A percentile compares a stretch with the other conserved stretches of the same genome.
phyloP scores from a whole-genome alignment of 805 yeast genomes.

The Hermanozyma aechmeae region DNA sequence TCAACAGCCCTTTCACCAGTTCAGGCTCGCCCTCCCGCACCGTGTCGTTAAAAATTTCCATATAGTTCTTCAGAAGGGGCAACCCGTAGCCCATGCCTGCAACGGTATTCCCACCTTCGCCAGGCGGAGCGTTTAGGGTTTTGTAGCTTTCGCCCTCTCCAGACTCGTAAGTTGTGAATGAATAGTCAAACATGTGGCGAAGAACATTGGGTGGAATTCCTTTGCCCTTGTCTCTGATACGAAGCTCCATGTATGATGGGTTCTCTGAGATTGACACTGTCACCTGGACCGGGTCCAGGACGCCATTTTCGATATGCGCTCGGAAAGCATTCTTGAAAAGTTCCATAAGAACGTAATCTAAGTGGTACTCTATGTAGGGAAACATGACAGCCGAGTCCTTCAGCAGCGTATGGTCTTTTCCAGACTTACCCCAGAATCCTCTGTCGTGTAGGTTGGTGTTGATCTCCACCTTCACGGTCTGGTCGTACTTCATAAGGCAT shows the following conservation, averaged over 20 bases:
- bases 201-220: slow-evolving; percentile 70
- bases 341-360: slow-evolving; percentile 84
- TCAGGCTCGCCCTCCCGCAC: slow-evolving; percentile 7
- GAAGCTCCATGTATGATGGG: slow-evolving; percentile 47
- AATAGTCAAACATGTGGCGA: slow-evolving; percentile 69
- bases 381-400: slow-evolving; percentile 39
- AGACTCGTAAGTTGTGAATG: slow-evolving; percentile 69
- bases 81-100: slow-evolving; percentile 97
- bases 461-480: slow-evolving; percentile 50
- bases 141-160: slow-evolving; percentile 51
- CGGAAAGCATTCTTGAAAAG: slow-evolving; percentile 78
- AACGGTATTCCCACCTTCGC: slow-evolving; percentile 56
- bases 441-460: slow-evolving; percentile 29
- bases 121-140: slow-evolving; percentile 63
- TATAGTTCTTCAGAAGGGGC: slow-evolving; percentile 57
- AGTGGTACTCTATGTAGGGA: slow-evolving; percentile 80
- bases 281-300: slow-evolving; percentile 28
- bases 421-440: slow-evolving; percentile 19
- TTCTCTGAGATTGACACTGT: slow-evolving; percentile 25
- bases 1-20: slow-evolving; percentile 36
- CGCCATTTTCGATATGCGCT: slow-evolving; percentile 71
- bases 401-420: slow-evolving; percentile 9
- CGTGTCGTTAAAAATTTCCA: slow-evolving; percentile 33
- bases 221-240: slow-evolving; percentile 81
- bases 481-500: slow-evolving; percentile 76